Conservation (phyloP, 345 rosid genomes). For the Cardamine resedifolia region DNA sequence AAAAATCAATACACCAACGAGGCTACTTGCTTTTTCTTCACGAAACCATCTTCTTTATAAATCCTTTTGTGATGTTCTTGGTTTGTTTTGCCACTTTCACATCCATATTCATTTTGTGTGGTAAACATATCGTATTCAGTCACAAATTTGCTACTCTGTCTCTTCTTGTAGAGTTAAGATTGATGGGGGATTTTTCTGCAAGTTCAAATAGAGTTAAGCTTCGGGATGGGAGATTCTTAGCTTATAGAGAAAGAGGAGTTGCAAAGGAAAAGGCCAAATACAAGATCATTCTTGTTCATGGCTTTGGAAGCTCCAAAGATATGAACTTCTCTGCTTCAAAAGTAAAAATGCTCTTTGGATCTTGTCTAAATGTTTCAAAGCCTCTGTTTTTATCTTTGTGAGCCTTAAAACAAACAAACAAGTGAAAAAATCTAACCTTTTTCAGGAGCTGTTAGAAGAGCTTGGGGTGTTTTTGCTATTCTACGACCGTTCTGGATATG, state of each 20-base stretch:
- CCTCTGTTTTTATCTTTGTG: neutral
- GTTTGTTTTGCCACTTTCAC: slow-evolving; percentile 1
- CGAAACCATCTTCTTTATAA: neutral
- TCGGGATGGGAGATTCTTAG: slow-evolving; percentile 70
- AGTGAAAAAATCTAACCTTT: neutral
- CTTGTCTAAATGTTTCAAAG: neutral
- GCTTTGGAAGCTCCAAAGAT: slow-evolving; percentile 96
- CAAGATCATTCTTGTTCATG: slow-evolving; percentile 75
- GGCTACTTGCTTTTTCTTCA: neutral
- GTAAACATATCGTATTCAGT: too few species aligned
- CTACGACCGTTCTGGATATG: slow-evolving; percentile 88
- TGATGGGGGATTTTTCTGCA: slow-evolving; percentile 17
- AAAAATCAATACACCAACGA: neutral
- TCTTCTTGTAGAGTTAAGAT: slow-evolving; percentile 3
- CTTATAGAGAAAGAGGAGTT: slow-evolving; percentile 75
- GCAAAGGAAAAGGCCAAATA: slow-evolving; percentile 55
- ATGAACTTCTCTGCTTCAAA: slow-evolving; percentile 75
- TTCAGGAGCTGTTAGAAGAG: slow-evolving; percentile 74
- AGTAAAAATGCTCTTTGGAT: slow-evolving; percentile 37
- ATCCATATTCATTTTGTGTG: neutral
- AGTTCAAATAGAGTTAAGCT: slow-evolving; percentile 52
- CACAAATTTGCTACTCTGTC: too few species aligned
- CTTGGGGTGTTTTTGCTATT: slow-evolving; percentile 64
- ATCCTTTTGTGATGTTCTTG: slow-evolving; percentile 4
- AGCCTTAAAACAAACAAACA: neutral